A percentile compares a stretch with the other conserved stretches of the same genome.
These are phyloP conservation scores for Adansonia gregorii DNA, from an alignment of 441 rosid species.

Conservation along the genomic window DNA sequence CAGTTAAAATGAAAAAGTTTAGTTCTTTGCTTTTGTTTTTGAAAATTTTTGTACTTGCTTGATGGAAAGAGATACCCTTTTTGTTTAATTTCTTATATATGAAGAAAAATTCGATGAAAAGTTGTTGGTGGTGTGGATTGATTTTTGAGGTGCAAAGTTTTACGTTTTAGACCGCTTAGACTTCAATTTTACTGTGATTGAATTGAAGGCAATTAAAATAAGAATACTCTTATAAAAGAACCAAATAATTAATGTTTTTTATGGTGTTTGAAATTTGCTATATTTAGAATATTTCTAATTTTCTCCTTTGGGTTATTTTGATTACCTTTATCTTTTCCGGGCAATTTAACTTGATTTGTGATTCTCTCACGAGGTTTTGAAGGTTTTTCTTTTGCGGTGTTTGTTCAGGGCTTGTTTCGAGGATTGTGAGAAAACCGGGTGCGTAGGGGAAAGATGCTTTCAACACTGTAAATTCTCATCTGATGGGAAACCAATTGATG, in stretches of 20 bases:
- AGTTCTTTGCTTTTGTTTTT: background rate
- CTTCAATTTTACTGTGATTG: background rate
- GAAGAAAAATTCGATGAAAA: background rate
- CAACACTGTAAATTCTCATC: constrained; percentile 69
- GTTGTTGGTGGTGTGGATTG: background rate
- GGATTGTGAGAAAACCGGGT: constrained; percentile 76
- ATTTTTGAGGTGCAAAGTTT: constrained; percentile 17
- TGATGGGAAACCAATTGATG: constrained; percentile 64
- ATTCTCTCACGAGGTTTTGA: background rate
- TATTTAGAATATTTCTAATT: background rate
- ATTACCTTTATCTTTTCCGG: constrained; percentile 12
- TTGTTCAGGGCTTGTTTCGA: constrained; percentile 68
- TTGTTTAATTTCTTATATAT: background rate
- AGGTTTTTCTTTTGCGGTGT: constrained; percentile 19
- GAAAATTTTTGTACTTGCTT: background rate
- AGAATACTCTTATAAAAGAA: background rate
- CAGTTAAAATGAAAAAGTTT: background rate
- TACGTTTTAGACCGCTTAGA: background rate
- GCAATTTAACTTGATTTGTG: constrained; percentile 16
- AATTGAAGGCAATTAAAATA: background rate
- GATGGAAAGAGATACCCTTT: background rate
- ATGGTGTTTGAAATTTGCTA: background rate
- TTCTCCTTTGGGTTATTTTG: background rate
- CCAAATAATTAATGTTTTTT: background rate
- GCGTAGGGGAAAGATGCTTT: constrained; percentile 63